Conservation (phyloP, 129 eudicot genomes). For the Glebionis coronaria region DNA sequence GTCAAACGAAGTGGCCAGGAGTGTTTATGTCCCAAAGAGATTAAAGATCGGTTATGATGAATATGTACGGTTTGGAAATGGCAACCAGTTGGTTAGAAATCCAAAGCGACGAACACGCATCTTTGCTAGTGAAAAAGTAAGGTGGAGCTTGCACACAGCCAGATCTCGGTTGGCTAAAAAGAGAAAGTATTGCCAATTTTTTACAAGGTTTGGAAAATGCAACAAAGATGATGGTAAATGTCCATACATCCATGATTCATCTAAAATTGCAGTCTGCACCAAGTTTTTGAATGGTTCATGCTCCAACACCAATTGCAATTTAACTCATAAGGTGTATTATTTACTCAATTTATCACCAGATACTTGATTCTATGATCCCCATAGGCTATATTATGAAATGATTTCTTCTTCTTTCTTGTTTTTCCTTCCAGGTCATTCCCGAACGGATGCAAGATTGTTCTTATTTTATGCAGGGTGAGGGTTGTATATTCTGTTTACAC, state of each 20-base stretch:
- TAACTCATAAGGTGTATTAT: conserved; percentile 83
- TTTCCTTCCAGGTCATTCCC: conserved; percentile 75
- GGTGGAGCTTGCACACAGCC: conserved; percentile 99
- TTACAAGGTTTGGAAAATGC: conserved; percentile 96
- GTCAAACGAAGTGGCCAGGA: conserved; percentile 49
- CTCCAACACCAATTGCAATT: conserved; percentile 58
- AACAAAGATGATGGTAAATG: conserved; percentile 91
- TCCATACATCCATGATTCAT: conserved; percentile 80
- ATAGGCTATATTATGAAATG: neutral
- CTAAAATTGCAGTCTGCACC: conserved; percentile 92
- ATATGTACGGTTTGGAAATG: conserved; percentile 57
- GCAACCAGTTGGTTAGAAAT: conserved; percentile 81
- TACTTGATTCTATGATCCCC: neutral
- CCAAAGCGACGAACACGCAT: conserved; percentile 83
- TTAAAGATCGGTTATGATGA: conserved; percentile 77
- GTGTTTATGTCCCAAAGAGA: conserved; percentile 72
- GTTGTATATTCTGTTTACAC: conserved; percentile 6
- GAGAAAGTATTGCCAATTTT: conserved; percentile 82
- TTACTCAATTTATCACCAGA: neutral
- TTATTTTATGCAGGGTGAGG: conserved; percentile 79
- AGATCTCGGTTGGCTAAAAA: conserved; percentile 81
- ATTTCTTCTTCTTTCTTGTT: conserved; percentile 8
- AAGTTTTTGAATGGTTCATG: conserved; percentile 70
- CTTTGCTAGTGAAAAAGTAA: conserved; percentile 85
- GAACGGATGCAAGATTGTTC: conserved; percentile 99